Conservation (phyloP, 495 filamentous ascomycete species). For the Wilcoxina mikolae region DNA sequence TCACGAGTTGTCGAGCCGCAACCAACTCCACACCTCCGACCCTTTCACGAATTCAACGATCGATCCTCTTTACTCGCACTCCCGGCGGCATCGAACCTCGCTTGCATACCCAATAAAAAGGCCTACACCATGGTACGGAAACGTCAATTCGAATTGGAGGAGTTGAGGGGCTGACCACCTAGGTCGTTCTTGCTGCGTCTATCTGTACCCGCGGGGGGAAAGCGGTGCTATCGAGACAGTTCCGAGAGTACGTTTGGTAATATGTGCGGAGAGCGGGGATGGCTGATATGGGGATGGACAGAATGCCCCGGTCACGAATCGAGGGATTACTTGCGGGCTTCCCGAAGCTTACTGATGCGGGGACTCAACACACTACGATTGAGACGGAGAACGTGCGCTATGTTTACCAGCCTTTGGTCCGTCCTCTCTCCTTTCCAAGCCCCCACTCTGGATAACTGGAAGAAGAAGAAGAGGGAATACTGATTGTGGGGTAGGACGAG, state of each 20-base stretch:
- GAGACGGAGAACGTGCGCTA: slow-evolving; percentile 99
- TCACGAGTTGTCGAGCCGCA: background rate
- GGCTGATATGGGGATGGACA: slow-evolving; percentile 4
- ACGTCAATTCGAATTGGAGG: background rate
- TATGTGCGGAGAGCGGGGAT: background rate
- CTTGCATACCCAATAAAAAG: no score
- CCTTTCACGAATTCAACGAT: background rate
- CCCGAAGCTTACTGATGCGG: slow-evolving; percentile 86
- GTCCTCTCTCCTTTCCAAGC: slow-evolving; percentile 1
- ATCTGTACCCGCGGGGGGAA: slow-evolving; percentile 98
- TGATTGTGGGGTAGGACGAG: no score
- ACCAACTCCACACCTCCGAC: background rate
- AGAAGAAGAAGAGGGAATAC: background rate
- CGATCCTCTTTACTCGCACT: no score
- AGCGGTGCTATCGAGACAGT: slow-evolving; percentile 89
- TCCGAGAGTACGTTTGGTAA: slow-evolving; percentile 46
- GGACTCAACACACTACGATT: slow-evolving; percentile 91
- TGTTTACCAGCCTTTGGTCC: slow-evolving; percentile 78
- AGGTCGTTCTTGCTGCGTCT: slow-evolving; percentile 97
- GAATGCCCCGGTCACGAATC: slow-evolving; percentile 80
- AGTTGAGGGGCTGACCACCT: background rate
- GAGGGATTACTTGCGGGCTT: slow-evolving; percentile 93
- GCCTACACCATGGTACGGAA: background rate
- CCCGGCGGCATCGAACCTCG: no score
- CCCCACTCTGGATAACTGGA: slow-evolving; percentile 7